Evolutionary conservation across 2,329 filamentous ascomycete species (phyloP), one percentile per base, ranked within the genome.

Genomic region (Amphichorda felina): DNA sequence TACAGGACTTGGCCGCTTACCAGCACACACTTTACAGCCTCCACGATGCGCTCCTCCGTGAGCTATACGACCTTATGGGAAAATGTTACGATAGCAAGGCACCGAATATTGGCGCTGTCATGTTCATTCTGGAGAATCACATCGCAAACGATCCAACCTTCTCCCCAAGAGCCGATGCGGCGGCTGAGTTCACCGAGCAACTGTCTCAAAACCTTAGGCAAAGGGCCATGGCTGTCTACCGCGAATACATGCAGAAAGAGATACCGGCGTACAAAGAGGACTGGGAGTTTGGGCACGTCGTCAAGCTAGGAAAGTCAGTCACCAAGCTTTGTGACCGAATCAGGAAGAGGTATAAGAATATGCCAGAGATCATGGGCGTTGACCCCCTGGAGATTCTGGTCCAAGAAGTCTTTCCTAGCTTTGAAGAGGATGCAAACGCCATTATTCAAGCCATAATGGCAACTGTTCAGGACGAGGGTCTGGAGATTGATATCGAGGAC

Each of bases 201-300:
- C 70, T 95, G 17, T 67, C 72, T n/a, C 70, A 82, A 34, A 82
- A 79, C 2, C 66, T 96, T 31, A 71, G 73, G 34, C 68, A 80
- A 41, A 82, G 81, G 49, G 88, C 89, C 7, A 73, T 73, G 14
- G 75, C 79, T n/a, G 79, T 81, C 5, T 96, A 98, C 52, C 74
- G 81, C 37, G 74, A 72, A 19, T 78, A 88, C 43, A 72, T 96
- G 33, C 75, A 88, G 39, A 76, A 79, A 41, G 74, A 88, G 49
- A 79, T 98, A 2, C 87, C 88, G 2, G 72, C 82, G 24, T 74
- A 80, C 37, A 79, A 85, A 46, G 77, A 87, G 43, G 72, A 84
- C 34, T 95, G 91, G 88, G 77, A 95, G 45, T 89, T 94, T 53
- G 82, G 74, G 42, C 85, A 96, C 55, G 81, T 96, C 38, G 86